Conservation (phyloP, 176 grass and related monocot species). For the Paspalum vaginatum region DNA sequence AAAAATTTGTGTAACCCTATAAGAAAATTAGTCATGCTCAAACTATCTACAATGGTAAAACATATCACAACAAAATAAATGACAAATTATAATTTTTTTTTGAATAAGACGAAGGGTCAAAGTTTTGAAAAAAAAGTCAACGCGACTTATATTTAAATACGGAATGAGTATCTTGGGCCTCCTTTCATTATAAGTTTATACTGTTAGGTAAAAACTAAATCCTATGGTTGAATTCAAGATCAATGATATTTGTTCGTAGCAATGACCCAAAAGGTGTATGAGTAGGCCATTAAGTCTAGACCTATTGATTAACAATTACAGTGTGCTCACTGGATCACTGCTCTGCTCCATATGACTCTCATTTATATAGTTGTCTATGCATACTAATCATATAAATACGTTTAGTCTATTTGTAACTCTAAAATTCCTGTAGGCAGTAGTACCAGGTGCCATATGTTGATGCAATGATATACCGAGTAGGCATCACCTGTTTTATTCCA, state of each 20-base stretch:
- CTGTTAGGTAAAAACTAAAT: slow-evolving; percentile 12
- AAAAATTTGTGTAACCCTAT: too few species aligned
- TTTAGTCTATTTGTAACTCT: too few species aligned
- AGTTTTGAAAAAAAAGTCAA: too few species aligned
- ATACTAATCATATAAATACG: slow-evolving; percentile 21
- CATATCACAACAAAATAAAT: too few species aligned
- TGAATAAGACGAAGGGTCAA: too few species aligned
- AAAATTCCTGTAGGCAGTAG: slow-evolving; percentile 3
- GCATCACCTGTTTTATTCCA: slow-evolving; percentile 22
- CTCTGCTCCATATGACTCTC: neutral
- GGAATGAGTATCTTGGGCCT: slow-evolving; percentile 12
- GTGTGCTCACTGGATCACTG: neutral
- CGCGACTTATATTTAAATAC: too few species aligned
- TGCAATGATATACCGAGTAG: slow-evolving; percentile 15
- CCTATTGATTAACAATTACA: neutral
- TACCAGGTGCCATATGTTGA: slow-evolving; percentile 10
- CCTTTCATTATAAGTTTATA: neutral
- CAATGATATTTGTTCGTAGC: slow-evolving; percentile 3
- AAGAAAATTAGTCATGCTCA: too few species aligned
- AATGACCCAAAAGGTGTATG: slow-evolving; percentile 24
- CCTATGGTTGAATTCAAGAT: neutral
- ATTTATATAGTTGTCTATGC: too few species aligned
- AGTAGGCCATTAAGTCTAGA: neutral
- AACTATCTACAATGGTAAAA: too few species aligned
- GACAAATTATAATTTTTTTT: too few species aligned